Evolutionary conservation across 2,329 filamentous ascomycete species (phyloP).

Genomic region (Chrysoporthe cubensis): DNA sequence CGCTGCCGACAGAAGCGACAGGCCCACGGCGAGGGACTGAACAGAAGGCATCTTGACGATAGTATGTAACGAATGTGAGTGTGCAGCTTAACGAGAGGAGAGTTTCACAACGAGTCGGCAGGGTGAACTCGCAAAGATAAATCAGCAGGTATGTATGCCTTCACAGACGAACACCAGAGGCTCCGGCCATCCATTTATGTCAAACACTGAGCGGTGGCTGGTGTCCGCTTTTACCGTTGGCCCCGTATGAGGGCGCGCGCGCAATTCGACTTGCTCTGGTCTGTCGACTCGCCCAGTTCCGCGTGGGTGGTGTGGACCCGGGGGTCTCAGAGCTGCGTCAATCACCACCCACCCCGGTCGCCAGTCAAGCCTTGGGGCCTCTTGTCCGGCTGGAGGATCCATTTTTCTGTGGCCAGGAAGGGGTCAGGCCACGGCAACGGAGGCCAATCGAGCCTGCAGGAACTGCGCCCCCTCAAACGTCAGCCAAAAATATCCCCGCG

Average conservation of each 20-base stretch:
- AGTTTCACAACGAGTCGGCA: neutral
- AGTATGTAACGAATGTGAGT: constrained; percentile 6
- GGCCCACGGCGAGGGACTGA: constrained; percentile 4
- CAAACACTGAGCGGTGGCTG: neutral
- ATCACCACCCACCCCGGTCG: neutral
- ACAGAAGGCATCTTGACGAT: constrained; percentile 20
- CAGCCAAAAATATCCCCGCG: constrained; percentile 15
- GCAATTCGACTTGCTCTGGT: neutral
- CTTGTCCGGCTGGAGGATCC: neutral
- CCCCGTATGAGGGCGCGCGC: constrained; percentile 20
- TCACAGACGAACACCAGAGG: neutral
- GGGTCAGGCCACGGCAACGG: constrained; percentile 1
- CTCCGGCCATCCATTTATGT: neutral
- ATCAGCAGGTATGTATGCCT: neutral
- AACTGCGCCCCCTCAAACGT: constrained; percentile 23
- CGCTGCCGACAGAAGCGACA: constrained; percentile 24
- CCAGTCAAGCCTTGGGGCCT: neutral
- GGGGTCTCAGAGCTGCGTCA: constrained; percentile 5
- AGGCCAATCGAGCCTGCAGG: constrained; percentile 20
- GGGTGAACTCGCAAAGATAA: neutral
- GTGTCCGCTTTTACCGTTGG: constrained; percentile 21
- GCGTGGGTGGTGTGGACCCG: neutral
- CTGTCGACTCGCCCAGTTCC: neutral
- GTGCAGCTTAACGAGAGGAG: neutral
- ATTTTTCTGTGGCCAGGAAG: neutral